Conservation (phyloP, 2,329 filamentous ascomycete genomes). For the Cryphonectria parasitica region DNA sequence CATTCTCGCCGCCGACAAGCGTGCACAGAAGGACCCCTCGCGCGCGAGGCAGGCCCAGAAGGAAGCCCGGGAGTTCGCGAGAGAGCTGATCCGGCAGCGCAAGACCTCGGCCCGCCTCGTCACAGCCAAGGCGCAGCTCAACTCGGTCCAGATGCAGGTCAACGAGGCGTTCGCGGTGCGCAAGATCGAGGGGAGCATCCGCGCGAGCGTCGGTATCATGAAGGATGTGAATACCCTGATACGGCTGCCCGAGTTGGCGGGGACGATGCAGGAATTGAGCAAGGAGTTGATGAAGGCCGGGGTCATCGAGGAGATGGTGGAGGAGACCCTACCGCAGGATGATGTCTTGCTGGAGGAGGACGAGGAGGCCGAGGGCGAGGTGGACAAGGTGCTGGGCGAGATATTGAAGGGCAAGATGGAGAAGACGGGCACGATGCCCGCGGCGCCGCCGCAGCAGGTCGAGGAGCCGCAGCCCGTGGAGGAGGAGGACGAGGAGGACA, state of each 20-base stretch:
- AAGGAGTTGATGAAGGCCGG: constrained; percentile 91
- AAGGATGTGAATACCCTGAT: constrained; percentile 91
- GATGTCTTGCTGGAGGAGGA: constrained; percentile 72
- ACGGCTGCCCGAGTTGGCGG: constrained; percentile 80
- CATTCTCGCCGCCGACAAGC: constrained; percentile 81
- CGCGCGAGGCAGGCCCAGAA: constrained; percentile 77
- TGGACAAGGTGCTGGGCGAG: constrained; percentile 91
- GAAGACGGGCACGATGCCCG: constrained; percentile 61
- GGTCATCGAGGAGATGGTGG: constrained; percentile 97
- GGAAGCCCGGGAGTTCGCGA: constrained; percentile 86
- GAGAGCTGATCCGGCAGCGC: constrained; percentile 82
- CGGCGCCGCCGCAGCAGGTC: constrained; percentile 56
- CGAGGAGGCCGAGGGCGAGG: constrained; percentile 76
- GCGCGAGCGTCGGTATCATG: constrained; percentile 89
- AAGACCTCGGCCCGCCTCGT: constrained; percentile 74
- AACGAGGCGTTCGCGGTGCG: constrained; percentile 93
- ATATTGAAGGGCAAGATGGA: constrained; percentile 82
- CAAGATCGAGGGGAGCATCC: constrained; percentile 93
- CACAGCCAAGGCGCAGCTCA: constrained; percentile 89
- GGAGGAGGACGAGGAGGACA: constrained; percentile 80
- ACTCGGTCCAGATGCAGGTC: constrained; percentile 95
- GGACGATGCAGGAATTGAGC: constrained; percentile 86
- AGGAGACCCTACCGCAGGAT: constrained; percentile 80
- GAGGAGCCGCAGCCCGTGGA: constrained; percentile 56
- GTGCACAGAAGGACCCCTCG: constrained; percentile 78